Conservation (phyloP, 176 grass and related monocot species). For the Raddia distichophylla region DNA sequence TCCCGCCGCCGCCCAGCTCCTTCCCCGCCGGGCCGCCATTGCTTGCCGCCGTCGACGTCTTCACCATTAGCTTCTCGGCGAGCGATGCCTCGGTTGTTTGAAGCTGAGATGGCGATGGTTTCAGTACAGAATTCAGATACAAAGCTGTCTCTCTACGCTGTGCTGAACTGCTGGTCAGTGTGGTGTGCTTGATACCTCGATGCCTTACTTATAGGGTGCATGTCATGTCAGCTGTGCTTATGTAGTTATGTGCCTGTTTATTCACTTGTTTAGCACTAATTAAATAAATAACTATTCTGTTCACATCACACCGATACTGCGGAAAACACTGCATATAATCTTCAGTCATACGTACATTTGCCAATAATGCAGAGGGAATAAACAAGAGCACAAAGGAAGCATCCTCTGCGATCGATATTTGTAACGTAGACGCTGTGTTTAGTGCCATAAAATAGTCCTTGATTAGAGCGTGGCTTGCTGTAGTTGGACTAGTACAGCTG, state of each 20-base stretch:
- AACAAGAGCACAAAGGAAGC: conserved; percentile 26
- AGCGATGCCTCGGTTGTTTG: neutral
- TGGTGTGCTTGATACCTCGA: conserved; percentile 38
- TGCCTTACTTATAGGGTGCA: conserved; percentile 60
- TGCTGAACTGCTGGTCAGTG: neutral
- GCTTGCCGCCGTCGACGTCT: conserved; percentile 48
- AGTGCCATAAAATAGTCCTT: neutral
- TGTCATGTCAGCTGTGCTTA: conserved; percentile 5
- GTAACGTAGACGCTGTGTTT: conserved; percentile 11
- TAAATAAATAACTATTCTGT: conserved; percentile 18
- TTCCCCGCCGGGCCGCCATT: neutral
- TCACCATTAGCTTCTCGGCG: conserved; percentile 56
- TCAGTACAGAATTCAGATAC: neutral
- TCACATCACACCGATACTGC: conserved; percentile 50
- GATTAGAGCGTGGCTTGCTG: conserved; percentile 10
- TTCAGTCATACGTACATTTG: conserved; percentile 50
- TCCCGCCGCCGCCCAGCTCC: neutral
- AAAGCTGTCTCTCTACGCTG: neutral
- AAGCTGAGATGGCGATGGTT: conserved; percentile 29
- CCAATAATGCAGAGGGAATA: conserved; percentile 35
- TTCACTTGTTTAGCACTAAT: conserved; percentile 14
- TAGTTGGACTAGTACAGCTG: conserved; percentile 29
- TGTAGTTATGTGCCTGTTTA: conserved; percentile 21
- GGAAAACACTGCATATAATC: neutral
- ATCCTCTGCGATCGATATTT: neutral